Percentiles rank a stretch among this genome's conserved stretches.
Conservation (phyloP, 768 basidiomycete species). For the Tylopilus balloui region DNA sequence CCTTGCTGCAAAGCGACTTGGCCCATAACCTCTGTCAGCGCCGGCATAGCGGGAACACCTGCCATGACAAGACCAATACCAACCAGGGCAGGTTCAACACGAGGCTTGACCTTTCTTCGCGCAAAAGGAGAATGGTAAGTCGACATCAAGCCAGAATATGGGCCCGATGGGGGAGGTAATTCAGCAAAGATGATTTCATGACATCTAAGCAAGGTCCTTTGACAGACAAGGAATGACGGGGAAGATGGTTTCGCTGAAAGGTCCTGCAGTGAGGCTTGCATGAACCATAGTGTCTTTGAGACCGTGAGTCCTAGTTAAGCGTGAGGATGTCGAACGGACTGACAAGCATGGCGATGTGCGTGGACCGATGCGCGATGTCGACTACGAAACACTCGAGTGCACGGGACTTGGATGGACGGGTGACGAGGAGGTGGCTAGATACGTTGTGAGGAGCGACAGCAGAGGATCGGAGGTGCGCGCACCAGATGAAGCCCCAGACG, state of each 20-base stretch:
- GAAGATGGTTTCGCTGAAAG: conserved; percentile 52
- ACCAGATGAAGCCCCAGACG: conserved; percentile 91
- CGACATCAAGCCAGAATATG: conserved; percentile 59
- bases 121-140: conserved; percentile 46
- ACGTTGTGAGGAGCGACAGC: conserved; percentile 11
- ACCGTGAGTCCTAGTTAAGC: conserved; percentile 10
- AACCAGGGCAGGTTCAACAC: conserved; percentile 70
- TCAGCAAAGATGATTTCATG: conserved; percentile 97
- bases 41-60: conserved; percentile 71
- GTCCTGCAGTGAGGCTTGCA: conserved; percentile 93
- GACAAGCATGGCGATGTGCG: conserved; percentile 93
- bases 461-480: conserved; percentile 15
- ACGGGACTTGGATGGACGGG: conserved; percentile 84
- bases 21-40: conserved; percentile 68
- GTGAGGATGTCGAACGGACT: conserved; percentile 37
- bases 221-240: conserved; percentile 84
- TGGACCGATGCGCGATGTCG: conserved; percentile 82
- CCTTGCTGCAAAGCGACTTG: conserved; percentile 89
- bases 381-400: conserved; percentile 94
- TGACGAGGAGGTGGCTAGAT: conserved; percentile 86
- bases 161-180: conserved; percentile 60
- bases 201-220: conserved; percentile 83
- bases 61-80: conserved; percentile 83
- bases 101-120: conserved; percentile 65
- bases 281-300: conserved; percentile 90